Base-by-base conservation (phyloP, 805 yeast species). In the Yarrowia alimentaria region DNA sequence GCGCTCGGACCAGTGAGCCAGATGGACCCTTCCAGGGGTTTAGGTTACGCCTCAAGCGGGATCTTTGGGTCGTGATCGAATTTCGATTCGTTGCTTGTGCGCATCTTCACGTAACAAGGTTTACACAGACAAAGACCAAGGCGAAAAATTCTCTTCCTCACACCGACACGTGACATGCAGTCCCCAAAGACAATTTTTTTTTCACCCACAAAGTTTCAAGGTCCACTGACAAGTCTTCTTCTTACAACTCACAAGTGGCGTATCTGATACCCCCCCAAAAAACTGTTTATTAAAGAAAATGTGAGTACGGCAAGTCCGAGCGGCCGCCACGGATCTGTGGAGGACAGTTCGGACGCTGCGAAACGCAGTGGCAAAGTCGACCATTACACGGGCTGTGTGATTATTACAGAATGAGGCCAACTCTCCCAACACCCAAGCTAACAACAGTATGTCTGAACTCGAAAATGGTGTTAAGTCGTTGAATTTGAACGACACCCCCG, bases 381-480 rank as follows among this genome's bases (percentile, higher is more conserved):
- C n/a, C n/a, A n/a, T n/a, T n/a, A n/a, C n/a, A n/a, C n/a, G n/a
- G n/a, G n/a, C n/a, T n/a, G n/a, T n/a, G n/a, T n/a, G n/a, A n/a
- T n/a, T n/a, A n/a, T n/a, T n/a, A n/a, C n/a, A n/a, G n/a, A n/a
- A n/a, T 33, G 7, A 7, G n/a, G 18, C 21, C 13, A n/a, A 6
- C 34, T 10, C 4, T 9, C 13, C 18, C 29, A 16, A 21, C 19
- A 35, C 42, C 13, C 22, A 5, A 6, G 19, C 47, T 28, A 40
- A 40, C 47, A 11, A n/a, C 13, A 43, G 50, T n/a, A 47, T 47
- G 51, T 47, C 51, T 47, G 51, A 47, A 26, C 42, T 47, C 32
- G 40, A 32, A 33, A 34, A 32, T 47, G 42, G 42, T 47, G 42
- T 47, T 25, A 32, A 47, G 42, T 33, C 40, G 42, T 47, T 47